Percentiles rank a stretch among this genome's conserved stretches.
Evolutionary conservation across 768 basidiomycete species (phyloP).

Genomic region (Auricularia cornea): DNA sequence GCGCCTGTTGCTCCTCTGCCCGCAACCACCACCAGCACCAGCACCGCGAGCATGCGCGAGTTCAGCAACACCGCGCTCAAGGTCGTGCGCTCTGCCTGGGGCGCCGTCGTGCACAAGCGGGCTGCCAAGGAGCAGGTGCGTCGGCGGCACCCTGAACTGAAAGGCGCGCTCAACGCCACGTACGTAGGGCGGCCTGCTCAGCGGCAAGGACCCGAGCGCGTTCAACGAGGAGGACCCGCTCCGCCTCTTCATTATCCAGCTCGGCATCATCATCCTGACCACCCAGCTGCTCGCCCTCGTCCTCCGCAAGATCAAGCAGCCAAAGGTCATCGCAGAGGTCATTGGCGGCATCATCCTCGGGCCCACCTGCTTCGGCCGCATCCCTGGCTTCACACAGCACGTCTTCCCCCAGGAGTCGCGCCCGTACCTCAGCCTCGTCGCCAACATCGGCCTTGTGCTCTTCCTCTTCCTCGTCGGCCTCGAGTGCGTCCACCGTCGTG

Average conservation of each 20-base stretch:
- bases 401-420: slow-evolving; percentile 70
- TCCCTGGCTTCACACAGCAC: slow-evolving; percentile 79
- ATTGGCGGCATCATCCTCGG: slow-evolving; percentile 87
- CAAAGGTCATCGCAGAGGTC: slow-evolving; percentile 77
- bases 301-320: slow-evolving; percentile 72
- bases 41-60: neutral
- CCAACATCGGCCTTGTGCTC: slow-evolving; percentile 80
- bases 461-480: slow-evolving; percentile 92
- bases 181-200: slow-evolving; percentile 64
- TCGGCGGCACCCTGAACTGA: neutral
- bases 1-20: too few species aligned
- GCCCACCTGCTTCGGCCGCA: slow-evolving; percentile 64
- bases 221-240: slow-evolving; percentile 64
- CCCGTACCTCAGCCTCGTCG: slow-evolving; percentile 75
- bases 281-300: slow-evolving; percentile 67
- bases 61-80: neutral
- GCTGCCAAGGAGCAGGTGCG: neutral
- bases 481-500: slow-evolving; percentile 29
- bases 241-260: slow-evolving; percentile 70
- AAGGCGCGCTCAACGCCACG: neutral
- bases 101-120: neutral
- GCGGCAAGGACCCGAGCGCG: slow-evolving; percentile 61
- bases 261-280: slow-evolving; percentile 74
- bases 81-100: neutral
- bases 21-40: neutral